Evolutionary conservation across 495 filamentous ascomycete species (phyloP), one percentile per base, ranked within the genome.

Genomic region (Opeltia flavorubescens): DNA sequence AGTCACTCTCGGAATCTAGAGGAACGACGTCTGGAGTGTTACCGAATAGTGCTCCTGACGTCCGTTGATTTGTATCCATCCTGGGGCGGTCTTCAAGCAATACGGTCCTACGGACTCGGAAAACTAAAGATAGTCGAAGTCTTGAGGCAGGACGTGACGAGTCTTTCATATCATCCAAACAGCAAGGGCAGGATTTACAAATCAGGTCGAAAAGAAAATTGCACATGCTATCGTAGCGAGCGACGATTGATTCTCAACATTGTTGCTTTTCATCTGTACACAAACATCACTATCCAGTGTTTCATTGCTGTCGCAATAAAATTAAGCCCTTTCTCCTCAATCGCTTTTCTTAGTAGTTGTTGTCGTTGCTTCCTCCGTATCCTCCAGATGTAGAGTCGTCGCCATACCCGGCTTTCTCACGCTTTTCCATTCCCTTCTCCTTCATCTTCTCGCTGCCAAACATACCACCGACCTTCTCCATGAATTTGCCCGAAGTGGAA

Each of bases 381-480:
- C 30, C 30, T 33, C 9, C 34, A 28, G 23, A 26, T 47, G 48
- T 39, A 34, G 49, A 51, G 24, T 34, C 23, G 17, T 43, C 48
- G 44, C 51, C 51, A 41, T 50, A 50, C 20, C 46, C 45, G 6
- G 55, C 52, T 26, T 55, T 44, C 34, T 60, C 59, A 17, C 66
- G 61, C 61, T 65, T 67, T 55, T 61, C 52, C 2, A 33, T 17
- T 4, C 64, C 60, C 50, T 62, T 65, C 20, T 62, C 49, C 29
- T 48, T 52, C 33, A 68, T 26, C 11, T 45, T 52, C 11, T 61
- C 58, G 43, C 60, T 66, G 34, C 62, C 52, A 35, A 67, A 47
- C 42, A 67, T 43, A 39, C 54, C 46, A 3, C 68, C 65, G 29
- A 56, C 63, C 56, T 69, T 71, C 52, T 69, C 64, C 59, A 70